phyloP scores from a whole-genome alignment of 78 protist species.

The Cavenderia fasciculata region DNA sequence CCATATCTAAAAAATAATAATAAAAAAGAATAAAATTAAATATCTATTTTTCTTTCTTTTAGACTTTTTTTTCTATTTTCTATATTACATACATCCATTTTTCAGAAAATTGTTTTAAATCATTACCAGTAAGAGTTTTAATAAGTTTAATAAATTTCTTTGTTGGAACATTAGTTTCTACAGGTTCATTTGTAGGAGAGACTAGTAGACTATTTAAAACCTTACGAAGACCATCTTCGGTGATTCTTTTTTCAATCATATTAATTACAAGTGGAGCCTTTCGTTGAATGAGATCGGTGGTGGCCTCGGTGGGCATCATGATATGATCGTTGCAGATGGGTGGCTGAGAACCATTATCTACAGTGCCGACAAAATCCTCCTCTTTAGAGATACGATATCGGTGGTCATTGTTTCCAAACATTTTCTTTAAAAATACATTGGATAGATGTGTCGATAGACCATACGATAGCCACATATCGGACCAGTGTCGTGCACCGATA shows the following conservation, averaged over 20 bases:
- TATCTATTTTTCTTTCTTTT: neutral
- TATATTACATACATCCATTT: constrained; percentile 58
- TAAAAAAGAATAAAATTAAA: neutral
- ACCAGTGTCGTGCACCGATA: constrained; percentile 41
- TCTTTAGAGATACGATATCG: constrained; percentile 33
- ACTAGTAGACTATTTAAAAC: constrained; percentile 39
- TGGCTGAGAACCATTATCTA: constrained; percentile 52
- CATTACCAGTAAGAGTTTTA: constrained; percentile 71
- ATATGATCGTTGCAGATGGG: constrained; percentile 44
- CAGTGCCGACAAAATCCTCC: constrained; percentile 23
- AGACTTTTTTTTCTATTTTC: neutral
- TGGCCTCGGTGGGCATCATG: constrained; percentile 35
- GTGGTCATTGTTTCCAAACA: constrained; percentile 68
- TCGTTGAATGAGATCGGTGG: constrained; percentile 1
- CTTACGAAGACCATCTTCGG: constrained; percentile 68
- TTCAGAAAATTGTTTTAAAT: constrained; percentile 74
- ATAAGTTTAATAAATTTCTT: constrained; percentile 74
- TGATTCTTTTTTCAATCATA: constrained; percentile 69
- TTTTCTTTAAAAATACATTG: constrained; percentile 35
- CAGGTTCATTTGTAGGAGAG: constrained; percentile 12
- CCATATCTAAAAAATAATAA: constrained; percentile 21
- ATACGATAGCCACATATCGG: constrained; percentile 43
- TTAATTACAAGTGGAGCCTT: constrained; percentile 67
- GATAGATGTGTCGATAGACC: constrained; percentile 48
- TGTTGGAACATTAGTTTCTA: constrained; percentile 54